phyloP scores from a whole-genome alignment of 495 filamentous ascomycete species.

The Filosporella fistucella region DNA sequence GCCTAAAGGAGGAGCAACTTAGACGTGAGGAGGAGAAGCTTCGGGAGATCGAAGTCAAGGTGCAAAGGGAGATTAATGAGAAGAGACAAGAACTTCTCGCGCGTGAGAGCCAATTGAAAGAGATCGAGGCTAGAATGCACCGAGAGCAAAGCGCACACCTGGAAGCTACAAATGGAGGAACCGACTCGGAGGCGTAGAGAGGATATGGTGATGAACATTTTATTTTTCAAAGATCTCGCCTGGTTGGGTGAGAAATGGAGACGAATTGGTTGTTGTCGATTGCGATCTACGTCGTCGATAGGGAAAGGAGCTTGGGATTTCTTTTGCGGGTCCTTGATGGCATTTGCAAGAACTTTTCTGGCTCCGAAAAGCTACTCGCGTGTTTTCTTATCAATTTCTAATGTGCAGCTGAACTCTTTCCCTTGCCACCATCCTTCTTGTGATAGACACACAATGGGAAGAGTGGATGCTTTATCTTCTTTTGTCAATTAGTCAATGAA shows the following conservation, averaged over 20 bases:
- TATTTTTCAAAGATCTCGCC: background rate
- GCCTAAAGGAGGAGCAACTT: conserved; percentile 98
- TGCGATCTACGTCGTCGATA: conserved; percentile 13
- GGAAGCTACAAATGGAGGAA: conserved; percentile 42
- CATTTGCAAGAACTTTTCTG: conserved; percentile 24
- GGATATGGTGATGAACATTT: background rate
- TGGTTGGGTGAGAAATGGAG: background rate
- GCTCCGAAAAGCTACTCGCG: conserved; percentile 26
- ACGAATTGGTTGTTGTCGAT: conserved; percentile 8
- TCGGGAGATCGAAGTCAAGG: conserved; percentile 97
- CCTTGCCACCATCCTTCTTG: conserved; percentile 13
- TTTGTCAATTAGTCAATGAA: conserved; percentile 6
- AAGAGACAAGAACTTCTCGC: conserved; percentile 98
- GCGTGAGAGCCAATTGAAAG: conserved; percentile 94
- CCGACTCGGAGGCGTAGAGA: conserved; percentile 17
- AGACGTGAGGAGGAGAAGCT: conserved; percentile 99
- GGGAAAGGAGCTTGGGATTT: conserved; percentile 19
- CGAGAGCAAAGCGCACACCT: conserved; percentile 39
- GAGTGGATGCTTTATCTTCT: conserved; percentile 1
- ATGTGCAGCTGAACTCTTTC: conserved; percentile 23
- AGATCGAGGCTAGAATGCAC: conserved; percentile 70
- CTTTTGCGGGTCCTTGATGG: conserved; percentile 27
- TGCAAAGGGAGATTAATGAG: conserved; percentile 99
- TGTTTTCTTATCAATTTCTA: conserved; percentile 28
- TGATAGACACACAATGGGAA: background rate